phyloP scores from a whole-genome alignment of 345 rosid genomes.

The Eucalyptus cloeziana region DNA sequence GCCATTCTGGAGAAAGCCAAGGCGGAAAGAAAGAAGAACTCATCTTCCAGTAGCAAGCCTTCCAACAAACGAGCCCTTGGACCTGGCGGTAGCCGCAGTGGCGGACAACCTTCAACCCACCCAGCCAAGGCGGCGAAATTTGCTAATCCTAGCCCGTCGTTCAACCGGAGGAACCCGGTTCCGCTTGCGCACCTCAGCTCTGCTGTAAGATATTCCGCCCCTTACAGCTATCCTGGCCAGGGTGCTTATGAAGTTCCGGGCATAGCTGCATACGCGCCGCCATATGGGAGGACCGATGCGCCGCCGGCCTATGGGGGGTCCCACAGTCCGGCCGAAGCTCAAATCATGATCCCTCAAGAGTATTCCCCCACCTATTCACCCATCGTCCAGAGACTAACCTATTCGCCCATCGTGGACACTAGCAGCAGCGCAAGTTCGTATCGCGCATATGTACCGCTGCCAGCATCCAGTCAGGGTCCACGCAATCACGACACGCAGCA shows the following conservation, averaged over 20 bases:
- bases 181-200: slow-evolving; percentile 29
- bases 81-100: slow-evolving; percentile 5
- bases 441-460: slow-evolving; percentile 12
- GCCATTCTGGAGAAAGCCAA: slow-evolving; percentile 30
- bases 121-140: slow-evolving; percentile 33
- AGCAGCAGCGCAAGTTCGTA: slow-evolving; percentile 7
- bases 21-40: slow-evolving; percentile 30
- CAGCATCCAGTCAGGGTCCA: slow-evolving; percentile 10
- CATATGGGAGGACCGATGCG: slow-evolving; percentile 1
- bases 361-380: not conserved
- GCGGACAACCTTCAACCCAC: slow-evolving; percentile 16
- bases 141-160: slow-evolving; percentile 20
- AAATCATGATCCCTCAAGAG: not conserved
- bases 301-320: slow-evolving; percentile 1
- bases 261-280: slow-evolving; percentile 7
- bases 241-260: slow-evolving; percentile 18
- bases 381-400: not conserved
- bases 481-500: slow-evolving; percentile 7
- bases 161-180: slow-evolving; percentile 15
- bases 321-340: slow-evolving; percentile 21
- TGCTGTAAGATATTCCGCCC: slow-evolving; percentile 22
- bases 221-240: slow-evolving; percentile 27
- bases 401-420: slow-evolving; percentile 10
- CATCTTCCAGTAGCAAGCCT: slow-evolving; percentile 15
- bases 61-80: slow-evolving; percentile 26